These are phyloP conservation scores for Euphorbia lathyris DNA, from an alignment of 345 rosid genomes.

Conservation along the genomic window DNA sequence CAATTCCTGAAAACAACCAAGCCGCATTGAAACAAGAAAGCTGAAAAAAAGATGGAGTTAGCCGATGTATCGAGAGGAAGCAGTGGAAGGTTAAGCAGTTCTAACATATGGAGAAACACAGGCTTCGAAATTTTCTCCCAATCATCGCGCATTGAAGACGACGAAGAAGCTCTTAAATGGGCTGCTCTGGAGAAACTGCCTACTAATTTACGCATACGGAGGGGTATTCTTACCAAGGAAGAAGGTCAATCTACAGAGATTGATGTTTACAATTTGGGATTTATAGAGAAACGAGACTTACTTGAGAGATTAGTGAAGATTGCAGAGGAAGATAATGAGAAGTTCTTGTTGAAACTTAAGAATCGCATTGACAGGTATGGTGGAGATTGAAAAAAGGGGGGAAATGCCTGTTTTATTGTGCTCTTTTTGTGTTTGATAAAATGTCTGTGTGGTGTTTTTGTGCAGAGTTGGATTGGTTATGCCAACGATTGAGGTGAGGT, in stretches of 20 bases:
- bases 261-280: constrained; percentile 58
- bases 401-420: not conserved
- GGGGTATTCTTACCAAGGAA: constrained; percentile 62
- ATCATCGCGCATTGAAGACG: constrained; percentile 36
- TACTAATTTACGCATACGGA: constrained; percentile 55
- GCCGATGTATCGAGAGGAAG: constrained; percentile 26
- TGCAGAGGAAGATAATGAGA: constrained; percentile 85
- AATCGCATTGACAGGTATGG: constrained; percentile 65
- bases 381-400: not conserved
- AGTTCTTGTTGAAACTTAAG: constrained; percentile 75
- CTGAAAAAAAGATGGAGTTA: constrained; percentile 31
- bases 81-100: constrained; percentile 42
- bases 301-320: constrained; percentile 67
- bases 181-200: constrained; percentile 91
- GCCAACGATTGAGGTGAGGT: constrained; percentile 87
- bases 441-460: not conserved
- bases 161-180: constrained; percentile 86
- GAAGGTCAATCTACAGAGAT: constrained; percentile 38
- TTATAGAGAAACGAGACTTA: constrained; percentile 64
- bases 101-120: constrained; percentile 49
- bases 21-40: too few species aligned
- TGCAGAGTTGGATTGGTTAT: constrained; percentile 78
- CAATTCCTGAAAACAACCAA: not conserved
- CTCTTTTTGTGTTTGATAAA: not conserved
- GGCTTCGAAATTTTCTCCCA: constrained; percentile 36